A percentile compares a stretch with the other conserved stretches of the same genome.
These are phyloP conservation scores for Eutrema japonicum DNA, from an alignment of 345 rosid genomes.

Conservation along the genomic window DNA sequence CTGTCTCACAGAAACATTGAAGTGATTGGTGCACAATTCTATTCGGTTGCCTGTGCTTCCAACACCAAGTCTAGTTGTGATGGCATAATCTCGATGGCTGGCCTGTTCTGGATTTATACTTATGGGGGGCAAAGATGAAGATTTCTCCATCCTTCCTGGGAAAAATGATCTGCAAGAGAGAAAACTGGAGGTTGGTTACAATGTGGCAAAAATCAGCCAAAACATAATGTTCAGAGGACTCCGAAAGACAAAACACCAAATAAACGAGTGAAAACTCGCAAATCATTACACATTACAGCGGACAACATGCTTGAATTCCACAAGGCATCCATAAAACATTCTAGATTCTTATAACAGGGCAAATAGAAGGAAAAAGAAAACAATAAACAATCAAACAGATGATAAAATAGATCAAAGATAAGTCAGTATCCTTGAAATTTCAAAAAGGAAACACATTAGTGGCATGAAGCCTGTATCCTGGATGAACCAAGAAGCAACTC, in stretches of 20 bases:
- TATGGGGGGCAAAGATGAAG: slow-evolving; percentile 46
- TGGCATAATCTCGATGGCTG: slow-evolving; percentile 50
- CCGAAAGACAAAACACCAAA: background rate
- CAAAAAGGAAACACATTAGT: slow-evolving; percentile 1
- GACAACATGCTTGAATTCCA: background rate
- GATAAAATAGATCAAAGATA: slow-evolving; percentile 1
- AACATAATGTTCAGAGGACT: background rate
- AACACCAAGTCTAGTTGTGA: slow-evolving; percentile 55
- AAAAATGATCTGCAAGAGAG: slow-evolving; percentile 25
- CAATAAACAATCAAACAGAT: slow-evolving; percentile 3
- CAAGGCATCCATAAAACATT: slow-evolving; percentile 2
- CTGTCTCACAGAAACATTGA: slow-evolving; percentile 55
- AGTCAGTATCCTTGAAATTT: background rate
- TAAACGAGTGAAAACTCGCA: background rate
- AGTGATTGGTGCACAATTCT: slow-evolving; percentile 71
- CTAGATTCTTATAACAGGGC: background rate
- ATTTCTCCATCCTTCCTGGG: slow-evolving; percentile 52
- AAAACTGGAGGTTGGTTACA: background rate
- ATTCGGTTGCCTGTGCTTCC: slow-evolving; percentile 59
- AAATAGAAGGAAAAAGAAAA: background rate
- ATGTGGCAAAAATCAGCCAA: slow-evolving; percentile 13
- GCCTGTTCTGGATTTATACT: slow-evolving; percentile 41
- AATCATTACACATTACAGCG: background rate
- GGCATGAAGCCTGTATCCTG: slow-evolving; percentile 9
- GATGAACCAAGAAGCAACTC: slow-evolving; percentile 4